Evolutionary conservation across 2,329 filamentous ascomycete species (phyloP).

Genomic region (Thermoascus crustaceus): DNA sequence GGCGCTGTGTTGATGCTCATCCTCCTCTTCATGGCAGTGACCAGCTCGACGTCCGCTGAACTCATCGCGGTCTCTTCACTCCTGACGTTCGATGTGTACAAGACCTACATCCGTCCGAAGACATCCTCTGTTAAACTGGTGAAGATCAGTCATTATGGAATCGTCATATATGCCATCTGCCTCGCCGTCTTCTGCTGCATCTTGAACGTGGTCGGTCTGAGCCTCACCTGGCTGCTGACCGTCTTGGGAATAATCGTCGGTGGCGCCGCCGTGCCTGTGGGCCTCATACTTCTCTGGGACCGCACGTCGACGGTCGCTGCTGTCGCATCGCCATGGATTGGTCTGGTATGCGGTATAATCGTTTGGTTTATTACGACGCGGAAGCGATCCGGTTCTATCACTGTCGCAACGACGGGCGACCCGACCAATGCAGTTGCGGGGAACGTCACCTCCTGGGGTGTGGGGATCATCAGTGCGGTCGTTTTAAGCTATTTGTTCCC

Average conservation of each 20-base stretch:
- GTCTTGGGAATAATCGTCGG: constrained; percentile 35
- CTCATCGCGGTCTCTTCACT: constrained; percentile 46
- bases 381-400: constrained; percentile 26
- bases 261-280: constrained; percentile 30
- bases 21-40: constrained; percentile 33
- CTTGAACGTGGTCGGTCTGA: constrained; percentile 29
- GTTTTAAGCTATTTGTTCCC: constrained; percentile 28
- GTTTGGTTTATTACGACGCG: constrained; percentile 33
- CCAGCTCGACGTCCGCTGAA: constrained; percentile 42
- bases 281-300: constrained; percentile 31
- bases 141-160: constrained; percentile 42
- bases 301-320: constrained; percentile 32
- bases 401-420: constrained; percentile 29
- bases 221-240: constrained; percentile 34
- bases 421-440: constrained; percentile 33
- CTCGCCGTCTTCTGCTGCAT: constrained; percentile 36
- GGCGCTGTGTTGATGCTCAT: constrained; percentile 27
- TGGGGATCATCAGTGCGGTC: constrained; percentile 27
- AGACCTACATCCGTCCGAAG: constrained; percentile 38
- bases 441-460: constrained; percentile 29
- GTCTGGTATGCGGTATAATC: constrained; percentile 23
- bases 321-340: constrained; percentile 28
- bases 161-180: constrained; percentile 42
- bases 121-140: constrained; percentile 42
- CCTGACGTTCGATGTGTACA: constrained; percentile 46